These are phyloP conservation scores for Rhizoclosmatium globosum DNA, from an alignment of 192 early-diverging fungal genomes.

Conservation along the genomic window DNA sequence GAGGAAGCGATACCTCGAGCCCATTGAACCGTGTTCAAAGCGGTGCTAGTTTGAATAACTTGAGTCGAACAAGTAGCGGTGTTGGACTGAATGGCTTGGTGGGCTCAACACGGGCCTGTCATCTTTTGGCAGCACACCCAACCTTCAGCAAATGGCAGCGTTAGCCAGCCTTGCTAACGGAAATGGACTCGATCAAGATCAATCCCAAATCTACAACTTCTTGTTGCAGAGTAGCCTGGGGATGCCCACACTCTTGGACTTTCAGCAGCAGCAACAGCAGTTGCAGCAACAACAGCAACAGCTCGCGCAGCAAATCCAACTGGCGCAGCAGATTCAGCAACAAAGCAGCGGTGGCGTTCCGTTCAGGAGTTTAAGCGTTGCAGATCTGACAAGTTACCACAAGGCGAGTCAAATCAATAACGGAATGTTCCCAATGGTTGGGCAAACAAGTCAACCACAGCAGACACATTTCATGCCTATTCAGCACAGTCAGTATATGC, in stretches of 20 bases:
- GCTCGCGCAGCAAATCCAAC: constrained; percentile 11
- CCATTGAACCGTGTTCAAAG: not conserved
- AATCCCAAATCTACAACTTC: constrained; percentile 16
- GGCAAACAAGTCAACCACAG: not conserved
- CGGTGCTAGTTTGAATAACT: not conserved
- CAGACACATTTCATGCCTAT: constrained; percentile 5
- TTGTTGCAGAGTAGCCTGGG: constrained; percentile 15
- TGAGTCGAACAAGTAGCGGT: not conserved
- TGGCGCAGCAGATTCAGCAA: not conserved
- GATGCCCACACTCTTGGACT: not conserved
- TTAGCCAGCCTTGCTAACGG: not conserved
- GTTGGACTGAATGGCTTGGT: not conserved
- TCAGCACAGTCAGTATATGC: not conserved
- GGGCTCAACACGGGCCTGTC: too few species aligned
- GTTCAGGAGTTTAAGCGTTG: constrained; percentile 29
- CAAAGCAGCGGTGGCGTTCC: not conserved
- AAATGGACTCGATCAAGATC: constrained; percentile 16
- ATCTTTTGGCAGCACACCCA: not conserved
- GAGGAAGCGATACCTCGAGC: not conserved
- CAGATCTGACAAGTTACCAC: constrained; percentile 8
- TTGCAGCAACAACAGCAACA: not conserved
- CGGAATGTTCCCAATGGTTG: constrained; percentile 16
- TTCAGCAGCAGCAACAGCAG: not conserved
- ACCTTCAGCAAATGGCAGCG: not conserved
- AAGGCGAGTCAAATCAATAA: constrained; percentile 20